phyloP scores from a whole-genome alignment of 345 rosid species.

The Zanthoxylum bungeanum region DNA sequence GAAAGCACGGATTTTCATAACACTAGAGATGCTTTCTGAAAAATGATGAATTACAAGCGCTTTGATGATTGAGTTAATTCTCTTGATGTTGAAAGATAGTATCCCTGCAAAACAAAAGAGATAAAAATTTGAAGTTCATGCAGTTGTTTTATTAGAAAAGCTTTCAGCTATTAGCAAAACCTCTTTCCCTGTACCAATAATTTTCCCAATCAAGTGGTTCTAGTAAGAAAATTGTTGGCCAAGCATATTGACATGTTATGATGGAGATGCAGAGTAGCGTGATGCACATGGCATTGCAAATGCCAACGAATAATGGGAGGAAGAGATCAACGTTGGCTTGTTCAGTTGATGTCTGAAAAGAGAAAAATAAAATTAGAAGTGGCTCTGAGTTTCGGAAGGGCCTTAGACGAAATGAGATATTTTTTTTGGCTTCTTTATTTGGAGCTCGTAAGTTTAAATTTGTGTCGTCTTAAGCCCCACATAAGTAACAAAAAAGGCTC shows the following conservation, averaged over 20 bases:
- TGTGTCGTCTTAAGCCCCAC: slow-evolving; percentile 87
- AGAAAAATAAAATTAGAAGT: neutral
- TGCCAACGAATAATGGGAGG: slow-evolving; percentile 58
- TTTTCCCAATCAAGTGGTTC: slow-evolving; percentile 90
- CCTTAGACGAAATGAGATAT: too few species aligned
- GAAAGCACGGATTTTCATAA: slow-evolving; percentile 80
- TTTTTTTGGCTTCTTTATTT: too few species aligned
- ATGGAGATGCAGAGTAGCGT: slow-evolving; percentile 77
- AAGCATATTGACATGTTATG: slow-evolving; percentile 86
- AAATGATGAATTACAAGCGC: slow-evolving; percentile 93
- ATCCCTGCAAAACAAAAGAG: slow-evolving; percentile 44
- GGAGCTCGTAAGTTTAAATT: too few species aligned
- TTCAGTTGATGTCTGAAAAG: slow-evolving; percentile 78
- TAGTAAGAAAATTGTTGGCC: slow-evolving; percentile 83
- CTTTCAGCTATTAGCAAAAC: neutral
- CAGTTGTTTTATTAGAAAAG: neutral
- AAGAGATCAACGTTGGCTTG: slow-evolving; percentile 77
- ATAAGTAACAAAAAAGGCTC: slow-evolving; percentile 49
- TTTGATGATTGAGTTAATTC: slow-evolving; percentile 87
- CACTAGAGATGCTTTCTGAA: slow-evolving; percentile 88
- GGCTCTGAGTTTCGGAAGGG: too few species aligned
- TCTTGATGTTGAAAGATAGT: slow-evolving; percentile 77
- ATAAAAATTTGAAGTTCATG: neutral
- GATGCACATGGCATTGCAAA: slow-evolving; percentile 59
- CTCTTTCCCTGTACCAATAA: slow-evolving; percentile 83